Evolutionary conservation across 768 basidiomycete genomes (phyloP), one percentile per base, ranked within the genome.

Genomic region (Hortiboletus campestris): DNA sequence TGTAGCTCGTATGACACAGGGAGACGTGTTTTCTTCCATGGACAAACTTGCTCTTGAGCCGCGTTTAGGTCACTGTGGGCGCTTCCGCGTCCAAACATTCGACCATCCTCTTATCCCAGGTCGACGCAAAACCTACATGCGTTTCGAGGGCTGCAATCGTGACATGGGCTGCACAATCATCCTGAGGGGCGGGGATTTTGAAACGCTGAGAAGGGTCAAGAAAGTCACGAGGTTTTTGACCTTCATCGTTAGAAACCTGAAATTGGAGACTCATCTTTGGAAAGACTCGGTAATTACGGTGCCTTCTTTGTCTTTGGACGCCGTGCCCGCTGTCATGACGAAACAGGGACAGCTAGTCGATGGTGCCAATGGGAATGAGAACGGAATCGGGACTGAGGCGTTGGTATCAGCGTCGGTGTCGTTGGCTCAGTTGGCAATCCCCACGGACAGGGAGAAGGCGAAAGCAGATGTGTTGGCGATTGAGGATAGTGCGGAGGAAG

Each of bases 101-200:
- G 96, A 98, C 59, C 95, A 99, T 71, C 80, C 84, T 13, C 78
- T 95, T 39, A 99, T 98, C 40, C 94, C 95, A n/a, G 94, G 94
- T 19, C 82, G 82, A 17, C 81, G 97, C 53, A 99, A 99, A 77
- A 93, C 96, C 0, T 90, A 93, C 67, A 94, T 99, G 93, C 88
- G 97, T 1, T 98, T 99, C 65, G 97, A 99, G 72, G 96, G 96
- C 2, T 97, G 95, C 65, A 89, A 83, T 66, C 82, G 83, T 47
- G 92, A 97, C 59, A 89, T 92, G 82, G 95, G 95, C 0, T 98
- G 94, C 61, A 98, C 97, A 2, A 88, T 99, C 61, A 80, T 98
- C 38, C 72, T 99, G 44, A 83, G 97, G 41, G 97, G 97, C 11
- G 94, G 84, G 4, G 83, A 95, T 65, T 79, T 88, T 52, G 87